A percentile compares a stretch with the other conserved stretches of the same genome.
Evolutionary conservation across 768 basidiomycete genomes (phyloP).

Genomic region (Mycena floridula): DNA sequence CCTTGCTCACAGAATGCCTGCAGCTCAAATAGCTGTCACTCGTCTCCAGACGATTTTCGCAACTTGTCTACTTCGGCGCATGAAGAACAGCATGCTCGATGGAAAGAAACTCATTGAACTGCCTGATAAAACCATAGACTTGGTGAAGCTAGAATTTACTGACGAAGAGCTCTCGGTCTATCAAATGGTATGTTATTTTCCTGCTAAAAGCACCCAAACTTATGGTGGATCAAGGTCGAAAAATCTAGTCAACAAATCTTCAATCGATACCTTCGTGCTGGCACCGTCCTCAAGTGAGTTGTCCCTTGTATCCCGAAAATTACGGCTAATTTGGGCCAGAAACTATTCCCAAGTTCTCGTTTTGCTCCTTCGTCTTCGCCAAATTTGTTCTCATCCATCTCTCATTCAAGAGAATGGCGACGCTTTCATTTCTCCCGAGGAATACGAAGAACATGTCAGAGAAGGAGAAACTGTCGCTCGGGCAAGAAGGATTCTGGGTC

Average conservation of each 20-base stretch:
- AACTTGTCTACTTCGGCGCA: constrained; percentile 51
- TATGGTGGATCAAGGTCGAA: no score
- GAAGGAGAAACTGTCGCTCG: constrained; percentile 37
- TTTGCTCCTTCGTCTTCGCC: constrained; percentile 49
- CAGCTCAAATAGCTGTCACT: constrained; percentile 46
- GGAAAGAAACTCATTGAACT: constrained; percentile 65
- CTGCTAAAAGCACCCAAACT: no score
- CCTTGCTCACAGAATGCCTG: constrained; percentile 7
- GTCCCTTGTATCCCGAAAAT: background rate
- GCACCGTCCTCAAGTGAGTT: constrained; percentile 61
- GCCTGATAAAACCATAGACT: constrained; percentile 45
- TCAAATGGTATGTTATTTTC: constrained; percentile 30
- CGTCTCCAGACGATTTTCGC: constrained; percentile 55
- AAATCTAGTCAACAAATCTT: constrained; percentile 51
- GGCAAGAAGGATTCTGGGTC: constrained; percentile 34
- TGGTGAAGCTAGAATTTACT: constrained; percentile 50
- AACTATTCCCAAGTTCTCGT: constrained; percentile 54
- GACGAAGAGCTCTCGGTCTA: constrained; percentile 63
- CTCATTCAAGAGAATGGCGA: constrained; percentile 53
- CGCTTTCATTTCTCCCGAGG: constrained; percentile 36
- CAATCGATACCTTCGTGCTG: constrained; percentile 53
- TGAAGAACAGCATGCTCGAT: constrained; percentile 57
- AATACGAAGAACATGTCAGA: constrained; percentile 27
- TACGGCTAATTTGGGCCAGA: constrained; percentile 17
- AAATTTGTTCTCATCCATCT: constrained; percentile 63